A percentile compares a stretch with the other conserved stretches of the same genome.
Conservation (phyloP, 1,284 basidiomycete genomes). For the Ganoderma multipileum region DNA sequence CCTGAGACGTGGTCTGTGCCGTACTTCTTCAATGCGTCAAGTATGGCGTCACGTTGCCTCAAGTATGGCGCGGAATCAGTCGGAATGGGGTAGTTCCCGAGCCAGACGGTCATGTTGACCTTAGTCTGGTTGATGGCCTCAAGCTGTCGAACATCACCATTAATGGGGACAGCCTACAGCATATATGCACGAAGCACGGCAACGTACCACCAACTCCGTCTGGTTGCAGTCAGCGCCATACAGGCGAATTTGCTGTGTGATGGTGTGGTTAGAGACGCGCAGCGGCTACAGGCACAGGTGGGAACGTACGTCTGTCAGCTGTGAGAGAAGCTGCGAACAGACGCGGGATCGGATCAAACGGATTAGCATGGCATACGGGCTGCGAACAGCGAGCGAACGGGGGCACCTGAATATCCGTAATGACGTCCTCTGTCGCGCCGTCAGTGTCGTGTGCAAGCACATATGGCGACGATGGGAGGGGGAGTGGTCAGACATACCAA, state of each 20-base stretch:
- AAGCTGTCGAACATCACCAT: conserved; percentile 47
- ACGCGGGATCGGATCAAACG: background rate
- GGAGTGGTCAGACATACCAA: conserved; percentile 43
- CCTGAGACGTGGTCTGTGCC: conserved; percentile 83
- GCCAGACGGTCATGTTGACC: conserved; percentile 85
- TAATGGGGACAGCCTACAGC: background rate
- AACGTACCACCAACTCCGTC: conserved; percentile 54
- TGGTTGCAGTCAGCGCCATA: conserved; percentile 69
- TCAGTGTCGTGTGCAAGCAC: background rate
- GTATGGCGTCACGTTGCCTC: conserved; percentile 75
- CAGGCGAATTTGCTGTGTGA: conserved; percentile 49
- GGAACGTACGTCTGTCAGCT: conserved; percentile 49
- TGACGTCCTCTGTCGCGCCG: conserved; percentile 41
- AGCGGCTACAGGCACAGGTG: conserved; percentile 18
- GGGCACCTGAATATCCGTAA: conserved; percentile 58
- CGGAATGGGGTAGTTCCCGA: conserved; percentile 80
- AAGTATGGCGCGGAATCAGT: conserved; percentile 74
- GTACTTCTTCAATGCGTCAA: conserved; percentile 76
- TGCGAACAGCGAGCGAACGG: background rate
- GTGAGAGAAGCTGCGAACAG: conserved; percentile 55
- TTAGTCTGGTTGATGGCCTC: conserved; percentile 90
- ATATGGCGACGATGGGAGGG: too few species aligned
- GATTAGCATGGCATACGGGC: conserved; percentile 11
- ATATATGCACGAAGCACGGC: conserved; percentile 21
- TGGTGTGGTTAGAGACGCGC: conserved; percentile 30